phyloP scores from a whole-genome alignment of 352 stramenopile species.

The Globisporangium cederbergense region DNA sequence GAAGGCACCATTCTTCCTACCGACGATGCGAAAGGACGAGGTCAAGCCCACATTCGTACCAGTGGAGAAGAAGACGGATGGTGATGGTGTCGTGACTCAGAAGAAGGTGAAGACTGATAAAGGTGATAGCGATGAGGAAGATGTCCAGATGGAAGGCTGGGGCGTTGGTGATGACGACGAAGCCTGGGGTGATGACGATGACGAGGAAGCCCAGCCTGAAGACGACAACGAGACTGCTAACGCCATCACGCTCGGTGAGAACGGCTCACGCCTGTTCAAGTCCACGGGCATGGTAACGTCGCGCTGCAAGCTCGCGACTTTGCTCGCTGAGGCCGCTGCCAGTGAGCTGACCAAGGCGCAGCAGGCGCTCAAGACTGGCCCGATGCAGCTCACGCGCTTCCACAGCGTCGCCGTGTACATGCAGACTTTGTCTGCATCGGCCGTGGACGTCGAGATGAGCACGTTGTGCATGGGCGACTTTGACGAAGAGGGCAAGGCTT shows the following conservation, averaged over 20 bases:
- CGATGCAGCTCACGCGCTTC: slow-evolving; percentile 37
- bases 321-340: slow-evolving; percentile 35
- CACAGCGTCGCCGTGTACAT: slow-evolving; percentile 53
- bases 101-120: slow-evolving; percentile 6
- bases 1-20: slow-evolving; percentile 94
- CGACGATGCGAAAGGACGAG: slow-evolving; percentile 82
- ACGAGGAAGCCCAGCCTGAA: slow-evolving; percentile 24
- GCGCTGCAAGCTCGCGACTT: slow-evolving; percentile 62
- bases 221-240: slow-evolving; percentile 24
- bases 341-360: slow-evolving; percentile 13
- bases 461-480: slow-evolving; percentile 84
- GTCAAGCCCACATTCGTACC: slow-evolving; percentile 77
- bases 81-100: background rate
- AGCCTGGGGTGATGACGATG: slow-evolving; percentile 54
- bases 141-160: slow-evolving; percentile 59
- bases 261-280: slow-evolving; percentile 67
- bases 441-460: slow-evolving; percentile 78
- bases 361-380: slow-evolving; percentile 11
- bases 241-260: slow-evolving; percentile 12
- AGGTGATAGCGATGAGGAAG: slow-evolving; percentile 23
- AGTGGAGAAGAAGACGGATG: slow-evolving; percentile 21
- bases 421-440: slow-evolving; percentile 69
- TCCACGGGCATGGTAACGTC: slow-evolving; percentile 64
- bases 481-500: slow-evolving; percentile 63
- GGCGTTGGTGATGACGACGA: slow-evolving; percentile 57